Evolutionary conservation across 2,329 filamentous ascomycete species (phyloP).

Genomic region (Penicillium sumatraense): DNA sequence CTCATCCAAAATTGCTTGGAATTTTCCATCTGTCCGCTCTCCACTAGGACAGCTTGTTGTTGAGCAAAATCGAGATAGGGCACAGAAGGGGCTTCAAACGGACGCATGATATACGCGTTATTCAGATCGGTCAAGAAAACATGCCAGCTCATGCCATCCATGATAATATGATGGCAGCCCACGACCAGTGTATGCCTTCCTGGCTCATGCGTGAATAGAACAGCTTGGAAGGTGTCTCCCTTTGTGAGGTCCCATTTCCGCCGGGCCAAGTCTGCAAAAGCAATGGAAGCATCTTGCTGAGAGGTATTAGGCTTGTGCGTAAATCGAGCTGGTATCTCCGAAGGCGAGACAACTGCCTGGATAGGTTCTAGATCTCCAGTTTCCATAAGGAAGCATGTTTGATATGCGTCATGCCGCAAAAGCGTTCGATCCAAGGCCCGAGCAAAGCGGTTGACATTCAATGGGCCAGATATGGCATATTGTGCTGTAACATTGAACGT

Average conservation of each 20-base stretch:
- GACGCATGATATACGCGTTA: neutral
- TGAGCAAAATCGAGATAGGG: neutral
- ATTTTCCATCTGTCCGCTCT: neutral
- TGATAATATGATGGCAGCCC: slow-evolving; percentile 21
- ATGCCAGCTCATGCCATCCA: slow-evolving; percentile 15
- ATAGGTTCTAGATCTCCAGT: neutral
- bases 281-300: neutral
- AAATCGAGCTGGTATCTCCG: no score
- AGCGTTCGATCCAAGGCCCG: slow-evolving; percentile 22
- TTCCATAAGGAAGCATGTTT: slow-evolving; percentile 28
- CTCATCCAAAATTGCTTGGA: neutral
- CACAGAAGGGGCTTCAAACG: neutral
- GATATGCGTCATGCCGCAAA: slow-evolving; percentile 30
- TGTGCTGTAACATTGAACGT: slow-evolving; percentile 18
- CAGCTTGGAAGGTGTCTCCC: neutral
- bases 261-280: neutral
- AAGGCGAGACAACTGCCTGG: neutral
- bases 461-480: slow-evolving; percentile 17
- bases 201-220: neutral
- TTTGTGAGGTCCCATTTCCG: neutral
- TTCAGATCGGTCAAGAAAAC: slow-evolving; percentile 9
- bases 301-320: neutral
- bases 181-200: neutral
- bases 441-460: slow-evolving; percentile 19
- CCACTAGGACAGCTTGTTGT: neutral